Base-by-base conservation (phyloP, 164 flowering plant genomes). In the Kalanchoe fedtschenkoi region DNA sequence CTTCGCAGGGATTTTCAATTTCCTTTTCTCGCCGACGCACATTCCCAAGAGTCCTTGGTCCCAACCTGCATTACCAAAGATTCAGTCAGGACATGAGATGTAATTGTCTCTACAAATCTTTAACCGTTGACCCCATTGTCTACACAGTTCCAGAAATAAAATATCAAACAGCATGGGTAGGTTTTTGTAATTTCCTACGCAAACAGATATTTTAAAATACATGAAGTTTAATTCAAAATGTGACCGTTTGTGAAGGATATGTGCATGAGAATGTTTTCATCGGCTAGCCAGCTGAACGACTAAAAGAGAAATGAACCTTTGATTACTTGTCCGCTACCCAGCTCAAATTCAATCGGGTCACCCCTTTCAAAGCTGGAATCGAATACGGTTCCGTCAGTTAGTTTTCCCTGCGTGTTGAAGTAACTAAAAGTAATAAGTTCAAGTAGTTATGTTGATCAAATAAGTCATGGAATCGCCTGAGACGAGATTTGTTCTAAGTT, bases 291-390 rank as follows among this genome's bases (percentile, higher is more conserved):
- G n/a, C n/a, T n/a, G n/a, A n/a, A n/a, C 30, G 32, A n/a, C 14
- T 4, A 51, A 62, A 75, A n/a, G n/a, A n/a, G n/a, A n/a, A n/a
- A n/a, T n/a, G 26, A 11, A 87, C 98, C 98, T 86, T 88, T 87
- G 54, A 92, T 92, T 4, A 92, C 98, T 68, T 88, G 96, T 60
- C 98, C 98, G 58, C 62, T 74, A 42, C 98, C 98, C 77, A 92
- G 89, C 72, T 84, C 89, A 75, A 92, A 92, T 62, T 83, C 93
- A 74, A 92, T 89, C 3, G 98, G 96, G 66, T 86, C 87, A 68
- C 85, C 89, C 77, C 98, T 86, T 64, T 92, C 96, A 73, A 78
- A 89, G 72, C 98, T 92, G 61, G 98, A 92, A 66, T 92, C 98
- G 60, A 92, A 92, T 37, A 92, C 95, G 61, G 96, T 89, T 75